Base-by-base conservation (phyloP, 768 basidiomycete genomes). In the Phallus indusiatus region DNA sequence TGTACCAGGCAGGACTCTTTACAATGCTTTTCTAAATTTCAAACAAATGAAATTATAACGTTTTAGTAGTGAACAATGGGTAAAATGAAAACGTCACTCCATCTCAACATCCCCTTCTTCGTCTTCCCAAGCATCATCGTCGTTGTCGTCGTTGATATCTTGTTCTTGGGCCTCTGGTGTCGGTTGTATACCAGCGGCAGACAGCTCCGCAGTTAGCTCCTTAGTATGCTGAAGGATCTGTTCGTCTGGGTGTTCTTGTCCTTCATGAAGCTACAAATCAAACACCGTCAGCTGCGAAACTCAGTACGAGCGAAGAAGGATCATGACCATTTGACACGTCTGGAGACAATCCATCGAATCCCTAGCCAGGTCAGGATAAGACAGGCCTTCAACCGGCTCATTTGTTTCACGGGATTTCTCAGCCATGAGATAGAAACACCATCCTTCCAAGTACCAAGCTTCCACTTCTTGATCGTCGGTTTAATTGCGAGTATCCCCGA, bases 401-500 rank as follows among this genome's bases (percentile, higher is more conserved):
- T 76, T 77, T 12, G 71, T 78, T 64, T 86, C 83, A 61, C 81
- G 78, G 8, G 81, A 82, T 61, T 85, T 80, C 68, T 88, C 86
- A 0, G 83, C 80, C 81, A 89, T 84, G 50, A 94, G 73, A 74
- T 84, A 91, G 76, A 90, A 92, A 63, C 88, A 87, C 92, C 92
- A 96, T 55, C 92, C 93, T 71, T 94, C 92, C 28, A 95, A 81
- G 67, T 95, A 95, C 85, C 93, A 94, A 1, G 86, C 93, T 65
- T 94, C 92, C 12, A 93, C 85, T 55, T 90, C 86, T 67, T 90
- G 80, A 63, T 93, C 89, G 69, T 94, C 91, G 0, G n/a, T n/a
- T n/a, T n/a, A n/a, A 84, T 72, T 10, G 85, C 80, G 71, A 94
- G 84, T 10, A 94, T 78, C 12, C 86, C 88, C 48, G 89, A 82